Base-by-base conservation (phyloP, 768 basidiomycete species). In the Crucibulum laeve region DNA sequence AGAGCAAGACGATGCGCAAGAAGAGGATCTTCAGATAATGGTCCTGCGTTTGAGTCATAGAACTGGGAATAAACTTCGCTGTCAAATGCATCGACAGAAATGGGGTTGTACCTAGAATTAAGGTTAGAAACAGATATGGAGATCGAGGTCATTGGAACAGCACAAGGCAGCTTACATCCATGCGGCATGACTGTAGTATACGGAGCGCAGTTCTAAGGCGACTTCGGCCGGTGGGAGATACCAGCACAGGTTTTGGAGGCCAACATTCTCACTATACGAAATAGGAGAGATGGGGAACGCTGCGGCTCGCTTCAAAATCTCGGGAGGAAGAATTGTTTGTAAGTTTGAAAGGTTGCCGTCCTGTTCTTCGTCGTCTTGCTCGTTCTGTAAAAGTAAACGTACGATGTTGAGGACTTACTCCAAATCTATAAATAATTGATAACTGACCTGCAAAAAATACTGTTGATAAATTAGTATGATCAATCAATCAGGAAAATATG, bases 361-460 rank as follows among this genome's bases (percentile, higher is more conserved):
- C 13, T 71, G 67, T 30, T 76, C 73, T 18, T 77, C 75, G 11
- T 74, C 76, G 45, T 84, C 81, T 11, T 68, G 63, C 60, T 84
- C 82, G 52, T 85, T 82, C 82, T 84, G 56, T n/a, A 26, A 46
- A 58, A 53, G 23, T 36, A 40, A 25, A 42, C 26, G 42, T 45
- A 40, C 43, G 28, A 17, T 4, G 7, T 7, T 19, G 25, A 33
- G 18, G 22, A 30, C 22, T 19, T 7, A 18, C 13, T 24, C 25
- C 39, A 24, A 15, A 28, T 10, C n/a, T 13, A 44, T 13, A 14
- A 15, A 35, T 15, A 57, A 7, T 10, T 42, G 22, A 18, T 34
- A n/a, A 54, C 70, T 55, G 56, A 83, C 87, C 74, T 87, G 82
- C 30, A 87, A 68, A 61, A 87, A 89, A 52, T 85, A 81, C 87